These are phyloP conservation scores for Beverwykella pulmonaria DNA, from an alignment of 495 filamentous ascomycete species.

Conservation along the genomic window DNA sequence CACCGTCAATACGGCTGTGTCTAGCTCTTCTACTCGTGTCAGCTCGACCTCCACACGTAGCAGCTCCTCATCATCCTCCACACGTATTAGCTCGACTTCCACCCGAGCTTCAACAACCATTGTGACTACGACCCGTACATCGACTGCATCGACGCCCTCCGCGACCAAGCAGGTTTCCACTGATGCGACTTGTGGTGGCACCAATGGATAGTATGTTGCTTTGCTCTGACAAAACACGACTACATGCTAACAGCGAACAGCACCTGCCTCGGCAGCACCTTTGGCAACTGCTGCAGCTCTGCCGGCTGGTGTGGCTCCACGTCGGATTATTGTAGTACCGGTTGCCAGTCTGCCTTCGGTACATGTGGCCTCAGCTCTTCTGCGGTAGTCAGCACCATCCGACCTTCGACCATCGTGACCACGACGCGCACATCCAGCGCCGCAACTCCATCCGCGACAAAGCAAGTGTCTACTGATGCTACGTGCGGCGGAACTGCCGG, in stretches of 20 bases:
- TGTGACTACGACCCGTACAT: background rate
- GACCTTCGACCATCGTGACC: too few species aligned
- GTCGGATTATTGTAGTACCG: conserved; percentile 5
- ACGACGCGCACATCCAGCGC: too few species aligned
- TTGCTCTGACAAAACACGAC: background rate
- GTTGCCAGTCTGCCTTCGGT: conserved; percentile 25
- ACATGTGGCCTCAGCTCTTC: background rate
- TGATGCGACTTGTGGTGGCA: background rate
- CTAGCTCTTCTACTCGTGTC: conserved; percentile 10
- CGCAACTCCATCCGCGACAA: too few species aligned
- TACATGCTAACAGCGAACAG: background rate
- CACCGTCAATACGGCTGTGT: conserved; percentile 5
- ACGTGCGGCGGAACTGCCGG: too few species aligned
- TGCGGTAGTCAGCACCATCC: too few species aligned
- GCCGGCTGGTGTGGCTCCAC: conserved; percentile 24
- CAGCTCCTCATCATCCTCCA: background rate
- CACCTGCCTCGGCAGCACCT: conserved; percentile 12
- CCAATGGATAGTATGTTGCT: background rate
- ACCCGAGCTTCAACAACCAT: background rate
- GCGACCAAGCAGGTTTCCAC: background rate
- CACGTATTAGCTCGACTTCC: background rate
- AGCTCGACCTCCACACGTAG: background rate
- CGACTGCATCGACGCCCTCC: background rate
- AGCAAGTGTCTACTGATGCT: too few species aligned
- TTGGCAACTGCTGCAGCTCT: conserved; percentile 22